Evolutionary conservation across 2,329 filamentous ascomycete species (phyloP).

Genomic region (Clonostachys sp.): DNA sequence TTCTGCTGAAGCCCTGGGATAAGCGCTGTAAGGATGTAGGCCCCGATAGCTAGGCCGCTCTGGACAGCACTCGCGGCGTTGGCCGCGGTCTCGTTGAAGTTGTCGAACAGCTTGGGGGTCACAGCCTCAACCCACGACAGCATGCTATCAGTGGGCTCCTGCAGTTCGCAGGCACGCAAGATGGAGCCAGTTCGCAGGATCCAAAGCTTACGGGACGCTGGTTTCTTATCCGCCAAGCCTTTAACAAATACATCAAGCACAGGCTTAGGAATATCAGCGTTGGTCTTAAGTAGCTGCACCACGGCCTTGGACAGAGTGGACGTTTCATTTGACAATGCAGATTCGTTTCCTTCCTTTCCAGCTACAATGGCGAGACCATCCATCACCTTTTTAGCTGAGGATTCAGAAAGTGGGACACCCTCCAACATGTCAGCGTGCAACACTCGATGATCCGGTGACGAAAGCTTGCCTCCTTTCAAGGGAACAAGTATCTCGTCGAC

Average conservation of each 20-base stretch:
- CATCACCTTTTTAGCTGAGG: conserved; percentile 63
- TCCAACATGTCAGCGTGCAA: conserved; percentile 79
- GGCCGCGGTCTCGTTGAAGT: conserved; percentile 71
- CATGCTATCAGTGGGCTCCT: conserved; percentile 40
- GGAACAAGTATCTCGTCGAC: conserved; percentile 74
- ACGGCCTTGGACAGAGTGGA: conserved; percentile 64
- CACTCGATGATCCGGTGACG: conserved; percentile 78
- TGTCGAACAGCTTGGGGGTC: conserved; percentile 55
- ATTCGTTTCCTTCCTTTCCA: conserved; percentile 84
- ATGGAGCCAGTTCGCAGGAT: conserved; percentile 68
- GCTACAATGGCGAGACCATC: conserved; percentile 63
- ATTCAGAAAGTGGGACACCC: conserved; percentile 53
- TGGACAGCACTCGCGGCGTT: conserved; percentile 79
- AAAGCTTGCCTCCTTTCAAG: conserved; percentile 77
- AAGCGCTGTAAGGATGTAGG: conserved; percentile 69
- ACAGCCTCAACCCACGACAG: conserved; percentile 48
- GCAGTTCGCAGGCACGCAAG: conserved; percentile 49
- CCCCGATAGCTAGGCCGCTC: conserved; percentile 74
- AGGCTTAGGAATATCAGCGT: conserved; percentile 57
- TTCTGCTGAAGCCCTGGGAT: conserved; percentile 48
- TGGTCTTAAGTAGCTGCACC: conserved; percentile 55
- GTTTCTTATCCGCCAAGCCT: conserved; percentile 81
- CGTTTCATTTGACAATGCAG: conserved; percentile 72
- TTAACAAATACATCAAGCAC: conserved; percentile 71
- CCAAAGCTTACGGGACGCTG: conserved; percentile 75